These are phyloP conservation scores for Trichoderma citrinoviride DNA, from an alignment of 2,329 filamentous ascomycete genomes.

Conservation along the genomic window DNA sequence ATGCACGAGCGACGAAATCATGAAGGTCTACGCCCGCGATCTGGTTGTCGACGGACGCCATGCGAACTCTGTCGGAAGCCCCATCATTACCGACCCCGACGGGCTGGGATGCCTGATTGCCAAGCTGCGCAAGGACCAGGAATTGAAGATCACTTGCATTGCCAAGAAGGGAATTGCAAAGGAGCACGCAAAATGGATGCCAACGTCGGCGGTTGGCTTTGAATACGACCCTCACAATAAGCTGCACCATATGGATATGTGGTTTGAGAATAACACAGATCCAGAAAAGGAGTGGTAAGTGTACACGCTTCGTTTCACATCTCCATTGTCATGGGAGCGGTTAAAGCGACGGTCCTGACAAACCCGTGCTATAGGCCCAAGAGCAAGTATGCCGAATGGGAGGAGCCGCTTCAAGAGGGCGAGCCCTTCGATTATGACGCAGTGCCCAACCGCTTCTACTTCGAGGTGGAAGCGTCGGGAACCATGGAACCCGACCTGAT, in stretches of 20 bases:
- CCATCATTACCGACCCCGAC: slow-evolving; percentile 80
- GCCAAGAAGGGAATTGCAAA: slow-evolving; percentile 99
- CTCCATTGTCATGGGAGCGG: neutral
- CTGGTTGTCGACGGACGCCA: slow-evolving; percentile 69
- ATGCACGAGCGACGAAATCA: slow-evolving; percentile 80
- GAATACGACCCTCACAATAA: slow-evolving; percentile 99
- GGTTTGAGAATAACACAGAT: slow-evolving; percentile 79
- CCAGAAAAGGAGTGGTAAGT: slow-evolving; percentile 80
- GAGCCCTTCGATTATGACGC: slow-evolving; percentile 91
- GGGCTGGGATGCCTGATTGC: slow-evolving; percentile 81
- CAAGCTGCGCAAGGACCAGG: slow-evolving; percentile 86
- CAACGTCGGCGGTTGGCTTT: slow-evolving; percentile 87
- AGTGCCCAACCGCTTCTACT: slow-evolving; percentile 81
- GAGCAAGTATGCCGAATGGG: slow-evolving; percentile 75
- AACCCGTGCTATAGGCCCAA: slow-evolving; percentile 61
- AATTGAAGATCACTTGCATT: slow-evolving; percentile 84
- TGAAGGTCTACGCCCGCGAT: slow-evolving; percentile 93
- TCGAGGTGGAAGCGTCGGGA: slow-evolving; percentile 87
- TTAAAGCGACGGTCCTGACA: neutral
- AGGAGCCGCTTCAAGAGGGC: slow-evolving; percentile 75
- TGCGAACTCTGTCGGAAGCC: slow-evolving; percentile 74
- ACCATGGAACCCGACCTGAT: slow-evolving; percentile 87
- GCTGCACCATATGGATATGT: slow-evolving; percentile 84
- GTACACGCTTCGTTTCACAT: neutral
- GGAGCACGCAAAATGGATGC: slow-evolving; percentile 98